These are phyloP conservation scores for Lepidium didymum DNA, from an alignment of 345 rosid species.

Conservation along the genomic window DNA sequence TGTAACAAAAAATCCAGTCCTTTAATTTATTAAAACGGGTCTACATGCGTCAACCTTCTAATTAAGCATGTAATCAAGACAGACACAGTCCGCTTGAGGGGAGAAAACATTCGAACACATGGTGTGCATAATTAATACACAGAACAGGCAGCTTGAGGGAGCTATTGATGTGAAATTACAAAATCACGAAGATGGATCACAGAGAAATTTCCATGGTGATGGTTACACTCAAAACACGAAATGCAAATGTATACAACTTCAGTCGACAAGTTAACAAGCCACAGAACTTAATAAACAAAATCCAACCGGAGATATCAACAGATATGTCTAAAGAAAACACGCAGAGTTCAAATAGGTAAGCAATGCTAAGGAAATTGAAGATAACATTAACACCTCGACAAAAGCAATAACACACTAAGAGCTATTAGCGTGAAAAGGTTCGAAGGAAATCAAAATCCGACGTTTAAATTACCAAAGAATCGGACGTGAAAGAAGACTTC, in stretches of 20 bases:
- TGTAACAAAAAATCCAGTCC: not conserved
- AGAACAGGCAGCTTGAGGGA: not conserved
- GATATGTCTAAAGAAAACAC: not conserved
- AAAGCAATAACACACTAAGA: not conserved
- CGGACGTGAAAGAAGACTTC: not conserved
- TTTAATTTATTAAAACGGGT: not conserved
- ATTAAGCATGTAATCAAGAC: not conserved
- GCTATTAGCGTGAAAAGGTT: not conserved
- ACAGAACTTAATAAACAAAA: not conserved
- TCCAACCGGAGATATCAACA: not conserved
- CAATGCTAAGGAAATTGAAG: not conserved
- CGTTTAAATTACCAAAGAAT: not conserved
- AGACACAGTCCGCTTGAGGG: not conserved
- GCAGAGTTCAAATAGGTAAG: not conserved
- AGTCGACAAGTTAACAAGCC: not conserved
- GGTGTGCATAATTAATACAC: not conserved
- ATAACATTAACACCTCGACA: not conserved
- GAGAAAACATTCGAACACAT: slow-evolving; percentile 3
- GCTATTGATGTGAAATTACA: not conserved
- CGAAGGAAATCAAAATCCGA: slow-evolving; percentile 3
- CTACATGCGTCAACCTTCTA: not conserved
- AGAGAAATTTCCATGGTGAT: not conserved
- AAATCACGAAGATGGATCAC: not conserved
- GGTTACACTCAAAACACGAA: not conserved
- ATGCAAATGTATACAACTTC: not conserved